Conservation (phyloP, 108 stramenopile species). For the Pseudonitzschia multiseries region DNA sequence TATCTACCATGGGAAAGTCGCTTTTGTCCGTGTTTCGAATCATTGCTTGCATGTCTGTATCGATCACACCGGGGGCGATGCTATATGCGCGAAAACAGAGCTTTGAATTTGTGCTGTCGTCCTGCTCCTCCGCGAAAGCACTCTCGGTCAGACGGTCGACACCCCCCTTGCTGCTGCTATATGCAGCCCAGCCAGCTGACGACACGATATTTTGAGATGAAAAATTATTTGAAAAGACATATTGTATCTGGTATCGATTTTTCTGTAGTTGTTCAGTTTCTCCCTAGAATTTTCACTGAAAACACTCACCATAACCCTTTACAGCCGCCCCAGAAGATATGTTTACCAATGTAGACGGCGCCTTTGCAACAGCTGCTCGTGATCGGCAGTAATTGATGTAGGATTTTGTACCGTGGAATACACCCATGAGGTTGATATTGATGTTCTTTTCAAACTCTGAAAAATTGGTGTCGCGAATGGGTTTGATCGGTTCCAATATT, state of each 20-base stretch:
- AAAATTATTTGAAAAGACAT: too few relatives aligned
- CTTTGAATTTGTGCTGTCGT: neutral
- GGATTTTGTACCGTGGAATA: neutral
- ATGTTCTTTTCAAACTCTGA: slow-evolving; percentile 20
- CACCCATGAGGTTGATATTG: slow-evolving; percentile 36
- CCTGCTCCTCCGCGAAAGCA: slow-evolving; percentile 5
- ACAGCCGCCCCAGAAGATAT: slow-evolving; percentile 46
- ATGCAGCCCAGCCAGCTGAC: slow-evolving; percentile 49
- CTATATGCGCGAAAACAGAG: slow-evolving; percentile 36
- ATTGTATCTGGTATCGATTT: too few relatives aligned
- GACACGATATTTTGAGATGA: too few relatives aligned
- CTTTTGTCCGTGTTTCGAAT: slow-evolving; percentile 39
- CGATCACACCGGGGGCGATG: slow-evolving; percentile 56
- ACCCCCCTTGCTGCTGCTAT: slow-evolving; percentile 55
- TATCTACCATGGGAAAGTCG: slow-evolving; percentile 41
- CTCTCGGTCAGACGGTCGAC: slow-evolving; percentile 53
- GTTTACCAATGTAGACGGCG: slow-evolving; percentile 20
- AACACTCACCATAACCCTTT: slow-evolving; percentile 28
- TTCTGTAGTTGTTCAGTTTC: too few relatives aligned
- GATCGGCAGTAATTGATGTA: slow-evolving; percentile 7
- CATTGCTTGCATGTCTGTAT: slow-evolving; percentile 56
- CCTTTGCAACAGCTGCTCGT: neutral
- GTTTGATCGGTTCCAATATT: slow-evolving; percentile 8
- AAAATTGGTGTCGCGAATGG: slow-evolving; percentile 5
- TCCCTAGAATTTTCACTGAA: too few relatives aligned